These are phyloP conservation scores for Kwoniella heveanensis DNA, from an alignment of 768 basidiomycete genomes.

Conservation along the genomic window DNA sequence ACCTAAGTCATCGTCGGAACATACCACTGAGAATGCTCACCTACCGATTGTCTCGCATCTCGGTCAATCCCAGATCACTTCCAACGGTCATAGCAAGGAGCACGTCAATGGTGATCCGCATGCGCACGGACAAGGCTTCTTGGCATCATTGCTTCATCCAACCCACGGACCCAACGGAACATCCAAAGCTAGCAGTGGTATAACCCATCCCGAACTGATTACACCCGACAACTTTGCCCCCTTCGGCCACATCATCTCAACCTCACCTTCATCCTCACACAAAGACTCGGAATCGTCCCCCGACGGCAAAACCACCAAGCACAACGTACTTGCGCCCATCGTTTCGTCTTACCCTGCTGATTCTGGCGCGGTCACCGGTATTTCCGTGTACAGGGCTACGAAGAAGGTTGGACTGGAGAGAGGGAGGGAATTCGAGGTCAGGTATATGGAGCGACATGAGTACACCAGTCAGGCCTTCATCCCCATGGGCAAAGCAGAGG, in stretches of 20 bases:
- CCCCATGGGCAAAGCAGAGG: conserved; percentile 72
- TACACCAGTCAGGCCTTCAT: conserved; percentile 91
- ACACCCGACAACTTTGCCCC: conserved; percentile 80
- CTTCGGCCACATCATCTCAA: conserved; percentile 88
- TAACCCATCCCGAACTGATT: conserved; percentile 60
- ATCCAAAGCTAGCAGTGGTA: conserved; percentile 1
- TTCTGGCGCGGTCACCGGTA: conserved; percentile 64
- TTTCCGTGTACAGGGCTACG: conserved; percentile 83
- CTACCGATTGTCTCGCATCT: background rate
- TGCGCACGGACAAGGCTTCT: background rate
- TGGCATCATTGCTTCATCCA: conserved; percentile 5
- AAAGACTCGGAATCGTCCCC: conserved; percentile 77
- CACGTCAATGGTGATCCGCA: background rate
- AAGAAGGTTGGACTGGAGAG: conserved; percentile 61
- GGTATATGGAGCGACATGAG: conserved; percentile 79
- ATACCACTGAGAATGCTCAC: background rate
- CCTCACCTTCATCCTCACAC: conserved; percentile 67
- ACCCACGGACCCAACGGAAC: background rate
- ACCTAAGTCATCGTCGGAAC: background rate
- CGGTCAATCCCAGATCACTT: background rate
- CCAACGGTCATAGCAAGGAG: background rate
- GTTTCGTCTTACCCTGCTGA: conserved; percentile 64
- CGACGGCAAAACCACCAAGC: conserved; percentile 81
- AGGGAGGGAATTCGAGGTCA: conserved; percentile 64
- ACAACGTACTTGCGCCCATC: conserved; percentile 80